Base-by-base conservation (phyloP, 208 protist genomes). In the Leishmania arabica region DNA sequence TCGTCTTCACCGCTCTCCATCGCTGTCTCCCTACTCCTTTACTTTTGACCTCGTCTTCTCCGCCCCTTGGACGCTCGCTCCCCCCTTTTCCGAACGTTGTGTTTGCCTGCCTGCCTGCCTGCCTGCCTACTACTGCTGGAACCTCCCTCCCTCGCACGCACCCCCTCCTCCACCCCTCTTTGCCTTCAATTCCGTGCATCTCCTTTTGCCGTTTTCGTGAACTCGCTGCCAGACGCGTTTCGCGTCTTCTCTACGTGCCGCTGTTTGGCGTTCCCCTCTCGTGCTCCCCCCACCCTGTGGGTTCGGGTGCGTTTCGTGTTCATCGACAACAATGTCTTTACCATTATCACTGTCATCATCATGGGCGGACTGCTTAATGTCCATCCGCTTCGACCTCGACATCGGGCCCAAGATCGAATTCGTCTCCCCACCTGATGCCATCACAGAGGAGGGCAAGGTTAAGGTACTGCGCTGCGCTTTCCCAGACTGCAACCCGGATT, bases 301-400 rank as follows among this genome's bases (percentile, higher is more conserved):
- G 40, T 11, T 27, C 27, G 27, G 27, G 34, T 70, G 27, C 71
- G 15, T 45, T 53, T 77, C 21, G 66, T 70, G 37, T 73, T 5
- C n/a, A 51, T 58, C 27, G 31, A 53, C 47, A 65, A 15, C 21
- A 51, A 65, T 76, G 51, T 3, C 15, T 51, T 27, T 34, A 11
- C 49, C 34, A 5, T 27, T 80, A 75, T 73, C 47, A 49, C 51
- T 54, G 51, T 74, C 84, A 76, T 93, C 90, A 40, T 78, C 83
- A 47, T 97, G 94, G 93, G 88, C 92, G 40, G 84, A 91, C 83
- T 97, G 94, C 65, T 86, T 97, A 42, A 85, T 94, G 34, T 93
- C 88, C 42, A 93, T 97, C n/a, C 91, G 92, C 40, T 97, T 97
- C 84, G 94, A 97, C 78, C 80, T 97, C 24, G 92, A 96, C 75